Evolutionary conservation across 2,329 filamentous ascomycete species (phyloP), one percentile per base, ranked within the genome.

Genomic region (Orbilia blumenaviensis): DNA sequence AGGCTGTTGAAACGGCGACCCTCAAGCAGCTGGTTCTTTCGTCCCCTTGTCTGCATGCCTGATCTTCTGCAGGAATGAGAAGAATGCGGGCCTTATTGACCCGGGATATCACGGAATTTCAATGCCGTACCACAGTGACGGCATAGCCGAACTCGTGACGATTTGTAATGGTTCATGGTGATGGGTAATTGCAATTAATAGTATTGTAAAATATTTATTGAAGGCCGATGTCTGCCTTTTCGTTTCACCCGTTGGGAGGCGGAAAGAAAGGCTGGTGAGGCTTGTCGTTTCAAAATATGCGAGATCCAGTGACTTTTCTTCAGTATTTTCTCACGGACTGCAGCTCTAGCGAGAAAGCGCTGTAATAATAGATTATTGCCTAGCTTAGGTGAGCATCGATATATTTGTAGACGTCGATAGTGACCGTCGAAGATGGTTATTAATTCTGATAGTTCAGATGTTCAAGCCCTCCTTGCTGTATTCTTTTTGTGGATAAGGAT

Each of bases 271-370:
- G 32, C 42, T 50, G 42, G 25, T 36, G 36, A 56, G 32, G 50
- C 34, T 29, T 41, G 62, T 56, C 21, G 71, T 75, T 75, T 75
- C 71, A 75, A 63, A 23, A 67, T 75, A 67, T 75, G 71, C 71
- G 46, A 68, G 63, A 67, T 68, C 56, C 38, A 63, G 34, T 42
- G 46, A 64, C n/a, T 46, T 44, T 63, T 48, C n/a, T n/a, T n/a
- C n/a, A n/a, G n/a, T n/a, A n/a, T 34, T 54, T 54, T 29, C 14
- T 34, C 29, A 34, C n/a, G 3, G 32, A 38, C 36, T 63, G 3
- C 36, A 23, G 46, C 44, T 38, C 44, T 44, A 56, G 32, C 18
- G 46, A 21, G 3, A n/a, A 36, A 32, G 38, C 36, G 48, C 25
- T 60, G 64, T 50, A 29, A 56, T n/a, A n/a, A n/a, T n/a, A n/a